phyloP scores from a whole-genome alignment of 2,329 filamentous ascomycete genomes.

The Saccharata proteae region DNA sequence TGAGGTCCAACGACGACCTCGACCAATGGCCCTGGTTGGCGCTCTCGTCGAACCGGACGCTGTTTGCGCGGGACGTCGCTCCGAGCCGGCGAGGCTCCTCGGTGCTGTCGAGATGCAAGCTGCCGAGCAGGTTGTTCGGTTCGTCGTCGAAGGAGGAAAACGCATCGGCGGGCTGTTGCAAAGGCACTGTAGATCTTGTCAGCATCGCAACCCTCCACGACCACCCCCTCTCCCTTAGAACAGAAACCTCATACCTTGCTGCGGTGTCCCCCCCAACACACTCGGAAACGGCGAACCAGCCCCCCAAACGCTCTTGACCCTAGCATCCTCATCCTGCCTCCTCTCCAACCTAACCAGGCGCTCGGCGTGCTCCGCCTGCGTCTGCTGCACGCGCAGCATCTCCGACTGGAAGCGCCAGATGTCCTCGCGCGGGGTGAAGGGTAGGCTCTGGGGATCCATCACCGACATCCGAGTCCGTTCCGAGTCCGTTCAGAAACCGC shows the following conservation, averaged over 20 bases:
- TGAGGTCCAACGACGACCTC: conserved; percentile 72
- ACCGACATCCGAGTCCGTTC: conserved; percentile 10
- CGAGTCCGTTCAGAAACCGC: no score
- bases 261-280: conserved; percentile 67
- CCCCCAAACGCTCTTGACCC: conserved; percentile 76
- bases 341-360: conserved; percentile 49
- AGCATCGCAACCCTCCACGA: conserved; percentile 10
- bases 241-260: conserved; percentile 55
- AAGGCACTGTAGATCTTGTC: conserved; percentile 47
- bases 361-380: conserved; percentile 49
- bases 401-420: conserved; percentile 53
- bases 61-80: conserved; percentile 84
- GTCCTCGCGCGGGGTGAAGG: conserved; percentile 52
- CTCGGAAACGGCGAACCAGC: conserved; percentile 80
- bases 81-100: conserved; percentile 77
- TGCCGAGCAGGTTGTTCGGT: conserved; percentile 64
- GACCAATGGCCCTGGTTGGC: conserved; percentile 86
- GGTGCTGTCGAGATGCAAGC: conserved; percentile 73
- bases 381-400: conserved; percentile 47
- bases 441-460: conserved; percentile 52
- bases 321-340: conserved; percentile 49
- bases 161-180: conserved; percentile 71
- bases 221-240: not conserved
- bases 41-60: conserved; percentile 93
- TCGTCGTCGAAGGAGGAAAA: conserved; percentile 89